Conservation (phyloP, 2,329 filamentous ascomycete genomes). For the Xylariaceae sp. region DNA sequence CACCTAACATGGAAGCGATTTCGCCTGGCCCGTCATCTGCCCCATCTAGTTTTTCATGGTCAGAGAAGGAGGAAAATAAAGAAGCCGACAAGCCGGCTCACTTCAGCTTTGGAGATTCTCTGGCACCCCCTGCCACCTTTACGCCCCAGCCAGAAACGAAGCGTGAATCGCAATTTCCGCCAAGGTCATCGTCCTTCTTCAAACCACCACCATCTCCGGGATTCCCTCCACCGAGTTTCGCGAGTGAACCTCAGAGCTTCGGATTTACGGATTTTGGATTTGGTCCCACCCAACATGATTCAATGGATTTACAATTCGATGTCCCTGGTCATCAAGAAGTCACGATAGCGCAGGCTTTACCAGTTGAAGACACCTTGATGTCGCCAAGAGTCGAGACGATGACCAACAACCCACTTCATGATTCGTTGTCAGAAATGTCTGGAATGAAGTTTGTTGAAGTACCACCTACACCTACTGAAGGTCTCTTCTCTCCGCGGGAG, state of each 20-base stretch:
- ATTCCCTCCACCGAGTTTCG: slow-evolving; percentile 41
- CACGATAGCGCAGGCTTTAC: slow-evolving; percentile 33
- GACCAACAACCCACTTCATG: slow-evolving; percentile 64
- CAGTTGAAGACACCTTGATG: slow-evolving; percentile 57
- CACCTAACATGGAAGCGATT: slow-evolving; percentile 48
- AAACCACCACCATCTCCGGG: slow-evolving; percentile 38
- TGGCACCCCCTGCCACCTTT: slow-evolving; percentile 38
- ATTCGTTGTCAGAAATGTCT: slow-evolving; percentile 40
- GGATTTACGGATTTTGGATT: slow-evolving; percentile 41
- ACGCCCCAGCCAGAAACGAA: slow-evolving; percentile 21
- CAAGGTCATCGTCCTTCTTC: slow-evolving; percentile 30
- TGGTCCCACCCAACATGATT: slow-evolving; percentile 24
- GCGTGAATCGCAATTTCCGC: slow-evolving; percentile 20
- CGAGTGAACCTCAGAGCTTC: slow-evolving; percentile 36
- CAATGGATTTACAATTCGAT: slow-evolving; percentile 18
- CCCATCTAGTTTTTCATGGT: slow-evolving; percentile 62
- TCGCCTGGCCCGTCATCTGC: slow-evolving; percentile 66
- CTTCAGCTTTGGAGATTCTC: slow-evolving; percentile 37
- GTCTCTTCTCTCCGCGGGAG: slow-evolving; percentile 52
- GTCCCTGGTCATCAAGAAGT: slow-evolving; percentile 33
- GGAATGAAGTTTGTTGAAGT: slow-evolving; percentile 54
- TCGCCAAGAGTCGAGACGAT: slow-evolving; percentile 72
- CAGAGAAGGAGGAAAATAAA: slow-evolving; percentile 46
- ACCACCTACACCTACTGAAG: slow-evolving; percentile 50
- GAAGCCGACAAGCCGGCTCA: slow-evolving; percentile 39